Base-by-base conservation (phyloP, 2,329 filamentous ascomycete genomes). In the Aspergillus sp. region DNA sequence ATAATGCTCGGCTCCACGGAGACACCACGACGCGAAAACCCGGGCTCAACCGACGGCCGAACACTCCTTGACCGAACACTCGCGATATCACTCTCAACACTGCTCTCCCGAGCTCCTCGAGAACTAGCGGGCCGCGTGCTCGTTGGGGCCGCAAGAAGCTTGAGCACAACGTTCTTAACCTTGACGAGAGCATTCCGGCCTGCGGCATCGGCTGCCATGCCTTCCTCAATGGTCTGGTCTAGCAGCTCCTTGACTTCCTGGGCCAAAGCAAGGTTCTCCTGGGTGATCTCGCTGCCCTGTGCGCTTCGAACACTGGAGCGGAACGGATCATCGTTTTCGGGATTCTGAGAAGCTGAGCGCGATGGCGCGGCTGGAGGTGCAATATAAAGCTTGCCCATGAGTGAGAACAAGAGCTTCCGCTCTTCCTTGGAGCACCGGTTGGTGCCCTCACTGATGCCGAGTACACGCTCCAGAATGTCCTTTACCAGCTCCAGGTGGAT, bases 331-430 rank as follows among this genome's bases (percentile, higher is more conserved):
- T 91, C 87, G 1, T 88, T 87, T 31, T 85, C 81, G 34, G 84
- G 77, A n/a, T 66, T 71, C 13, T 75, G 74, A 41, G 76, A 78
- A 6, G 73, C 69, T 4, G 76, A 71, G 34, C 76, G 72, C 1
- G 77, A 75, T 17, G 75, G 70, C 80, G 65, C 85, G 80, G 63
- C 88, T 1, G 89, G 82, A 0, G 91, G 85, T 1, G 89, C 88
- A 52, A 98, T 84, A 72, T 93, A 88, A 2, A 97, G 82, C 77
- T 97, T 98, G 66, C 88, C 88, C 1, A 98, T 84, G 52, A 97
- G 85, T 0, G 88, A 85, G 30, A 91, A 87, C 9, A 95, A 80
- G 1, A 89, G 84, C 75, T 96, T 97, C 79, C 91, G 92, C 77
- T 97, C 93, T 66, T 97, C 93, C 74, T 91, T 74, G 7, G 73